phyloP scores from a whole-genome alignment of 345 rosid genomes.

The Citrus inodora region DNA sequence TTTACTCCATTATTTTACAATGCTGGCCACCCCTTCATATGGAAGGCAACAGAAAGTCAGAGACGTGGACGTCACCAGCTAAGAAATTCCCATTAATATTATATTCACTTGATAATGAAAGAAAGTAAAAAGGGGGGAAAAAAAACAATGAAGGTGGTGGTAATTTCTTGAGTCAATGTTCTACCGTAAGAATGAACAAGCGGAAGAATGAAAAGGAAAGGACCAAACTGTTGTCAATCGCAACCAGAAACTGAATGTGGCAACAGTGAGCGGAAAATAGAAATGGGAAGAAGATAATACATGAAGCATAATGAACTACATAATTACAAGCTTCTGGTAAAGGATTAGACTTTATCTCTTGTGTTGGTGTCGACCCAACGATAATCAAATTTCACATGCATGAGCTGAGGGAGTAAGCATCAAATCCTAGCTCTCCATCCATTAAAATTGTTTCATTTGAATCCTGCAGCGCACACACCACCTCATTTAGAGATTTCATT shows the following conservation, averaged over 20 bases:
- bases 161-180: slow-evolving; percentile 4
- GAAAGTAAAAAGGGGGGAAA: neutral
- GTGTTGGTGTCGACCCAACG: slow-evolving; percentile 4
- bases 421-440: slow-evolving; percentile 61
- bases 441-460: slow-evolving; percentile 31
- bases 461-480: slow-evolving; percentile 38
- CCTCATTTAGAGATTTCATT: neutral
- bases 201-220: slow-evolving; percentile 2
- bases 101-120: neutral
- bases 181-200: neutral
- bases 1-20: neutral
- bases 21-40: neutral
- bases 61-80: neutral
- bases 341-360: slow-evolving; percentile 6
- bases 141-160: neutral
- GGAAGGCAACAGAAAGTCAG: neutral
- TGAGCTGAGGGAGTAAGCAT: slow-evolving; percentile 46
- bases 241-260: slow-evolving; percentile 17
- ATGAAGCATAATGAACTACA: slow-evolving; percentile 13
- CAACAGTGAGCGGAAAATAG: slow-evolving; percentile 1
- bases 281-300: slow-evolving; percentile 6
- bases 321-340: slow-evolving; percentile 24
- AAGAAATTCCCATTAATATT: neutral
- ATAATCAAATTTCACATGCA: slow-evolving; percentile 31
- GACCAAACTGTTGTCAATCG: slow-evolving; percentile 15